These are phyloP conservation scores for Decorospora gaudefroyi DNA, from an alignment of 2,329 filamentous ascomycete species.

Conservation along the genomic window DNA sequence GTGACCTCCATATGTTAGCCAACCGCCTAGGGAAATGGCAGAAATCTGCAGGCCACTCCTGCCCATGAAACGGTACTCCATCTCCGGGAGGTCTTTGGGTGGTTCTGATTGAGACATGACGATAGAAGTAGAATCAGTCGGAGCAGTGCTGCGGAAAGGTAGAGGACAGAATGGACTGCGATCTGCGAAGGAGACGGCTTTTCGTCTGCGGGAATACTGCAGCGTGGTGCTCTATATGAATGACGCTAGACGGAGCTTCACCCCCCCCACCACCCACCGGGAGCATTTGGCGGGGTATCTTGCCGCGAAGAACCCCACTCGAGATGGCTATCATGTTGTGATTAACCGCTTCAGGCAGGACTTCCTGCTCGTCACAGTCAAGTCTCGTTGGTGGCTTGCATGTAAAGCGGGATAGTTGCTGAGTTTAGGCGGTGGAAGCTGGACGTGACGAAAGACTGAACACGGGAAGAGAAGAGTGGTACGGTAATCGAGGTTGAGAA, in stretches of 20 bases:
- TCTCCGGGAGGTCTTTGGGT: slow-evolving; percentile 50
- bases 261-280: not conserved
- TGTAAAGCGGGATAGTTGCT: not conserved
- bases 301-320: slow-evolving; percentile 11
- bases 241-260: not conserved
- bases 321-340: not conserved
- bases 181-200: not conserved
- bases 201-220: too few relatives aligned
- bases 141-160: not conserved
- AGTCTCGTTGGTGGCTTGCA: not conserved
- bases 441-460: not conserved
- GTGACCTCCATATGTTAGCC: slow-evolving; percentile 74
- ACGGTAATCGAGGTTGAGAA: not conserved
- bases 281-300: slow-evolving; percentile 13
- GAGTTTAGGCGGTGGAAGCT: slow-evolving; percentile 2
- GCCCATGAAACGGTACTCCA: slow-evolving; percentile 74
- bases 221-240: too few relatives aligned
- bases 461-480: not conserved
- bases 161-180: not conserved
- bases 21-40: slow-evolving; percentile 66
- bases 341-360: not conserved
- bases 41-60: slow-evolving; percentile 75
- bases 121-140: not conserved
- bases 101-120: slow-evolving; percentile 15
- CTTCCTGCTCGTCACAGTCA: slow-evolving; percentile 1